These are phyloP conservation scores for Tritrichomonas foetus DNA, from an alignment of 208 protist species.

Conservation along the genomic window DNA sequence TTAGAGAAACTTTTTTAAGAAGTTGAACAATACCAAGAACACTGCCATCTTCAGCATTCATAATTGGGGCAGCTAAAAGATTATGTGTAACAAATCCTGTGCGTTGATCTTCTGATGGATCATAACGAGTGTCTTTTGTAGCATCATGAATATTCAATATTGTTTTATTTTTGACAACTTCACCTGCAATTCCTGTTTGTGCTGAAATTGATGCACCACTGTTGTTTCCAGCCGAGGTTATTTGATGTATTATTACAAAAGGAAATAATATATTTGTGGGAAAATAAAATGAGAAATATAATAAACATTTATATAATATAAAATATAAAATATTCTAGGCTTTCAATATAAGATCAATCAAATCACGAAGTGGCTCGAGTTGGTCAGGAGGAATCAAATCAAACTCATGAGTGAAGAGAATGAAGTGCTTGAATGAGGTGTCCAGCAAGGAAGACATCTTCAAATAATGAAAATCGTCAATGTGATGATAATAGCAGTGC, in stretches of 20 bases:
- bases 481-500: conserved; percentile 95
- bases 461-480: conserved; percentile 79
- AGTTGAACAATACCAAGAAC: neutral
- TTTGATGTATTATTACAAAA: too few species aligned
- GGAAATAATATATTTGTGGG: too few species aligned
- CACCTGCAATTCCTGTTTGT: neutral
- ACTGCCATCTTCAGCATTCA: neutral
- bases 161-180: neutral
- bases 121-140: neutral
- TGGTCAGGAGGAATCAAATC: neutral
- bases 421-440: conserved; percentile 37
- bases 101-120: neutral
- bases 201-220: too few species aligned
- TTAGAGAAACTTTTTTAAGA: neutral
- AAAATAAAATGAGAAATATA: too few species aligned
- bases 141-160: neutral
- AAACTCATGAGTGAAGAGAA: conserved; percentile 34
- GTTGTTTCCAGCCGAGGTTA: too few species aligned
- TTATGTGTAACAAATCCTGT: neutral
- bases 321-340: too few species aligned
- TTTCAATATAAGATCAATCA: neutral
- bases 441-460: conserved; percentile 81
- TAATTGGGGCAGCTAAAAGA: conserved; percentile 1
- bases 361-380: conserved; percentile 19
- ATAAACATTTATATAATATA: too few species aligned